Evolutionary conservation across 352 stramenopile species (phyloP).

Genomic region (Pilasporangium apinafurcum): DNA sequence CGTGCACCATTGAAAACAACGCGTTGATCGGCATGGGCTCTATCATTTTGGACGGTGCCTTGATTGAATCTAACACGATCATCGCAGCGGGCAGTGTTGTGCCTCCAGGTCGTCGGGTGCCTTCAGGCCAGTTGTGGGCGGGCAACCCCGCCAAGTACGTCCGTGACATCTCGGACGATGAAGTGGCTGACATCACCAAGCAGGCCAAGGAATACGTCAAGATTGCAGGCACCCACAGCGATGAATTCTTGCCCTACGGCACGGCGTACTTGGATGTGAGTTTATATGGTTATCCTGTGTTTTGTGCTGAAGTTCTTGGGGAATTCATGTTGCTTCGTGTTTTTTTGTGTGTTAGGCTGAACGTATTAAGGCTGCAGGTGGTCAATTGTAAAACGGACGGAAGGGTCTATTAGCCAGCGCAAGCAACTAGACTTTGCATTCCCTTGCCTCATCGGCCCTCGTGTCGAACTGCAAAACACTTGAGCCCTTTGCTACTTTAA

Average conservation of each 20-base stretch:
- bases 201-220: conserved; percentile 81
- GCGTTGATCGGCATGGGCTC: conserved; percentile 95
- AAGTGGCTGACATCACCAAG: conserved; percentile 86
- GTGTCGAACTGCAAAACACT: conserved; percentile 2
- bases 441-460: not conserved
- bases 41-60: conserved; percentile 89
- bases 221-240: conserved; percentile 82
- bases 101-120: conserved; percentile 81
- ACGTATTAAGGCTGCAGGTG: conserved; percentile 78
- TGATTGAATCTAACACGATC: conserved; percentile 93
- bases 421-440: too few relatives aligned
- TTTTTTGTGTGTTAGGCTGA: conserved; percentile 34
- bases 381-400: conserved; percentile 55
- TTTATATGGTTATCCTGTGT: too few relatives aligned
- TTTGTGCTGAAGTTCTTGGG: not conserved
- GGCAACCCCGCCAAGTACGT: conserved; percentile 96
- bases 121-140: conserved; percentile 92
- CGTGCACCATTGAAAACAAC: conserved; percentile 95
- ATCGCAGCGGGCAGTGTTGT: conserved; percentile 94
- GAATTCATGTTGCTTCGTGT: not conserved
- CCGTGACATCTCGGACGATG: conserved; percentile 89
- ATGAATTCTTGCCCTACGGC: conserved; percentile 88
- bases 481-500: conserved; percentile 16
- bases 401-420: too few relatives aligned
- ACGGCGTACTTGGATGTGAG: conserved; percentile 81